phyloP scores from a whole-genome alignment of 768 basidiomycete species.

The Termitomyces sp. region DNA sequence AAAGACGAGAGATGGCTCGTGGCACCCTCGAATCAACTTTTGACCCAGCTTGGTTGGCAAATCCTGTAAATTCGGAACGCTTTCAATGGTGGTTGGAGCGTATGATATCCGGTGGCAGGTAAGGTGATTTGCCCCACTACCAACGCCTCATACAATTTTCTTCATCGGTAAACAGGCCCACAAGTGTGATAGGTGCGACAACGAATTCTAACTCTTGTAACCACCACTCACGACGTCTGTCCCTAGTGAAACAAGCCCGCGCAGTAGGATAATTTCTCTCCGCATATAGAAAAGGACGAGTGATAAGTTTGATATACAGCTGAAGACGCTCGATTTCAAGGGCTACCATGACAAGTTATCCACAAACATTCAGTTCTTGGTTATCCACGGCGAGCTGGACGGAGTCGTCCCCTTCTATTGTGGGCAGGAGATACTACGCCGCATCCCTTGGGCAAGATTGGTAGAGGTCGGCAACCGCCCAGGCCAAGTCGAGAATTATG shows the following conservation, averaged over 20 bases:
- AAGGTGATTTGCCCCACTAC: background rate
- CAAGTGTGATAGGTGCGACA: slow-evolving; percentile 28
- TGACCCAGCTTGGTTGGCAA: slow-evolving; percentile 34
- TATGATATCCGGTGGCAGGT: slow-evolving; percentile 26
- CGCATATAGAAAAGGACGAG: background rate
- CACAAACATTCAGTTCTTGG: slow-evolving; percentile 29
- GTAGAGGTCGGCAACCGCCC: slow-evolving; percentile 30
- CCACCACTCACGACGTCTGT: background rate
- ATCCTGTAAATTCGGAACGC: slow-evolving; percentile 27
- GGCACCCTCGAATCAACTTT: slow-evolving; percentile 29
- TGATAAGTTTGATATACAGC: slow-evolving; percentile 14
- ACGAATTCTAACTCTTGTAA: background rate
- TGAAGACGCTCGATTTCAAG: slow-evolving; percentile 28
- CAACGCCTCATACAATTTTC: background rate
- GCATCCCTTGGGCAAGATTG: slow-evolving; percentile 36
- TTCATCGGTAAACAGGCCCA: slow-evolving; percentile 22
- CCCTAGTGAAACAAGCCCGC: slow-evolving; percentile 30
- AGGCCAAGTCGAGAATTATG: slow-evolving; percentile 35
- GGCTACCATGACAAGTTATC: slow-evolving; percentile 32
- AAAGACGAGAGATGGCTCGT: slow-evolving; percentile 30
- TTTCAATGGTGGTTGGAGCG: slow-evolving; percentile 25
- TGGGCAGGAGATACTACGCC: slow-evolving; percentile 32
- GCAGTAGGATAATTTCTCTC: slow-evolving; percentile 26
- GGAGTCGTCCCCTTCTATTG: slow-evolving; percentile 35
- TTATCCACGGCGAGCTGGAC: slow-evolving; percentile 43